A percentile compares a stretch with the other conserved stretches of the same genome.
These are phyloP conservation scores for Rosa persica DNA, from an alignment of 306 rosid species.

Conservation along the genomic window DNA sequence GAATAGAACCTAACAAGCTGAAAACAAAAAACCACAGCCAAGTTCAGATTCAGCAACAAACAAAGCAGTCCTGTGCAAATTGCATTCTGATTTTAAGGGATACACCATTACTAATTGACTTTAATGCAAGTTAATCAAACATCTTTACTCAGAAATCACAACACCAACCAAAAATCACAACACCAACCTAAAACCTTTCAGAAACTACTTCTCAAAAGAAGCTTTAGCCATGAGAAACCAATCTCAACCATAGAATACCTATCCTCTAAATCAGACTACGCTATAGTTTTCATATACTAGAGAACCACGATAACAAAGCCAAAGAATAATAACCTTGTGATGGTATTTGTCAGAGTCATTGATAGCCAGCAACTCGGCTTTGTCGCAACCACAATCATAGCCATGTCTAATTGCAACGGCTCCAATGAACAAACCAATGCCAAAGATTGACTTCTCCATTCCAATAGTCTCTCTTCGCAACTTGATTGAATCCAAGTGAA, in stretches of 20 bases:
- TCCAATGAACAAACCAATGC: conserved; percentile 85
- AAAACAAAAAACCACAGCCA: neutral
- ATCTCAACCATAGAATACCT: neutral
- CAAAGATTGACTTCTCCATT: conserved; percentile 88
- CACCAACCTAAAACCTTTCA: neutral
- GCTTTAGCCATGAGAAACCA: neutral
- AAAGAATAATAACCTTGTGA: conserved; percentile 56
- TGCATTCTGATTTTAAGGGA: too few species aligned
- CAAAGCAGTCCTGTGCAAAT: neutral
- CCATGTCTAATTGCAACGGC: conserved; percentile 83
- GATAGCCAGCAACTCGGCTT: conserved; percentile 78
- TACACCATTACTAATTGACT: neutral
- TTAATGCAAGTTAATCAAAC: neutral
- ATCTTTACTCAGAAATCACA: neutral
- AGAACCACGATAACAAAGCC: neutral
- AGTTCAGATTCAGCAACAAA: neutral
- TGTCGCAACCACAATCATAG: conserved; percentile 62
- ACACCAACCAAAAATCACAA: neutral
- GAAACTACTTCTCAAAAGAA: neutral
- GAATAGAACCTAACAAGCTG: conserved; percentile 80
- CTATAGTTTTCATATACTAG: neutral
- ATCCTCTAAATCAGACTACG: neutral
- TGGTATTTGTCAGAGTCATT: conserved; percentile 80
- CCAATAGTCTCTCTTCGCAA: conserved; percentile 65
- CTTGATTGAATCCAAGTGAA: conserved; percentile 82